These are phyloP conservation scores for Aspergillus neotritici DNA, from an alignment of 2,329 filamentous ascomycete species.

Conservation along the genomic window DNA sequence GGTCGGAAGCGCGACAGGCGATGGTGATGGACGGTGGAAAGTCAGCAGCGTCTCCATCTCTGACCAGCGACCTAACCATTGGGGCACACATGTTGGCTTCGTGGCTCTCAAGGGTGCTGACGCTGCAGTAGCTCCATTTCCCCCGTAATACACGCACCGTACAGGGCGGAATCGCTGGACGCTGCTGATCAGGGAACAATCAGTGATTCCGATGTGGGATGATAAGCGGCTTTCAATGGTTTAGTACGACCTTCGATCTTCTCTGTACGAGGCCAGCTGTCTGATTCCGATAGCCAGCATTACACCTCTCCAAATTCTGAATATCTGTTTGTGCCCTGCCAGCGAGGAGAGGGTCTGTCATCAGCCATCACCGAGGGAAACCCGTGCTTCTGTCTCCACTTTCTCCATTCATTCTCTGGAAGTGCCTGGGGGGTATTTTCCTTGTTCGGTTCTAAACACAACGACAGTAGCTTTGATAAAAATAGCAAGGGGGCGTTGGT, in stretches of 20 bases:
- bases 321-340: too few relatives aligned
- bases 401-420: too few relatives aligned
- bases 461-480: neutral
- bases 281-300: too few relatives aligned
- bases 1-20: too few relatives aligned
- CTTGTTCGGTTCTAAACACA: too few relatives aligned
- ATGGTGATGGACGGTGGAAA: conserved; percentile 9
- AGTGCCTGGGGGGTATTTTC: too few relatives aligned
- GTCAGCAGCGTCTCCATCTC: conserved; percentile 7
- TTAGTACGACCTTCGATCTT: too few relatives aligned
- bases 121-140: conserved; percentile 18
- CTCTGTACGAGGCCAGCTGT: too few relatives aligned
- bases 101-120: conserved; percentile 18
- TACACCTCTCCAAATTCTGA: too few relatives aligned
- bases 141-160: conserved; percentile 9
- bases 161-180: neutral
- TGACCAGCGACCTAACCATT: conserved; percentile 10
- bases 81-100: conserved; percentile 17
- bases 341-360: too few relatives aligned
- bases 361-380: too few relatives aligned
- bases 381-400: too few relatives aligned
- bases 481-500: conserved; percentile 7
- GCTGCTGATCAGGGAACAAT: neutral
- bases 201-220: neutral
- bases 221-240: neutral